Evolutionary conservation across 208 protist genomes (phyloP), one percentile per base, ranked within the genome.

Genomic region (Trypanosoma brucei): DNA sequence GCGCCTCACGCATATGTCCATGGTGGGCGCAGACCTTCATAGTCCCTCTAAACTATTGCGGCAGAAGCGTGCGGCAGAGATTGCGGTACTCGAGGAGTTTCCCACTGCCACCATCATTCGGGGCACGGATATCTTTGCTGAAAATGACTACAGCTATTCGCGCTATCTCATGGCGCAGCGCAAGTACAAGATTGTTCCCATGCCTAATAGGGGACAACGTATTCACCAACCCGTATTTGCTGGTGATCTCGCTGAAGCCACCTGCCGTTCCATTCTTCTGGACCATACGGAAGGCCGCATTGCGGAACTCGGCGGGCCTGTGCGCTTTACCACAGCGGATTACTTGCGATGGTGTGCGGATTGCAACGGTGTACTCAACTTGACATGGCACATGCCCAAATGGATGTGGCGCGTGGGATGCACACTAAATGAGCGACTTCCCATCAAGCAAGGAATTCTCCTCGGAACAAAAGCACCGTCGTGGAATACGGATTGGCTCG

Each of bases 271-370:
- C 35, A 78, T 93, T 45, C 72, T 92, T 40, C 75, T 95, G 11
- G 86, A 95, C 68, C 89, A 95, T 78, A 92, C 86, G 9, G 86
- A 95, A 68, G 89, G 89, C n/a, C 85, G 86, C 63, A 93, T 95
- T 61, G 89, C 89, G 8, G 86, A 95, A 73, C 81, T 95, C n/a
- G 89, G 89, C 46, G 89, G 89, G 34, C 89, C 89, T 1, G 82
- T 95, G 31, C 86, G 89, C 55, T 93, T 95, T 75, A 95, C 84
- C 46, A 95, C 89, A 37, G 93, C 86, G 51, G 89, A 95, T 50
- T 69, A 91, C 35, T 73, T 95, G 59, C 89, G 89, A 45, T 95
- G 89, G 89, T 91, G 83, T 49, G 56, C 81, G 9, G 86, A 95
- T 70, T 93, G 86, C 74, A 93, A 93, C 61, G 81, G 79, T 11